These are phyloP conservation scores for Daedaleopsis sinensis DNA, from an alignment of 768 basidiomycete genomes.

Conservation along the genomic window DNA sequence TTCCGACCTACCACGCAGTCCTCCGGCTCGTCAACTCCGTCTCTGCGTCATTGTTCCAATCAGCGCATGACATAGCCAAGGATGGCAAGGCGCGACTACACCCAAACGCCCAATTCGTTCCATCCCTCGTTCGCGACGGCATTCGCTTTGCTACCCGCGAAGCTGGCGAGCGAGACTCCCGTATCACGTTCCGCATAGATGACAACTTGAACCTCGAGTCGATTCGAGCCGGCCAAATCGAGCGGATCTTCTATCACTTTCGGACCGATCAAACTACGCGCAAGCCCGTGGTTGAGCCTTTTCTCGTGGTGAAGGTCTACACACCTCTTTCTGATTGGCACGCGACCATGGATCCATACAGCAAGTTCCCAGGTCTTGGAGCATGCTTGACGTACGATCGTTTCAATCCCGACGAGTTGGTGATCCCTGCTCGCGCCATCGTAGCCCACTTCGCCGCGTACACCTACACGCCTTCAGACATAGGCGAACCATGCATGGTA, in stretches of 20 bases:
- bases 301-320: not conserved
- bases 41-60: too few species aligned
- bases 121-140: not conserved
- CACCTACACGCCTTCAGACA: conserved; percentile 1
- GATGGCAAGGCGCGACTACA: too few species aligned
- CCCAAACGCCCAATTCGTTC: too few species aligned
- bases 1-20: not conserved
- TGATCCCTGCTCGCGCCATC: not conserved
- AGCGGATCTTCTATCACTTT: not conserved
- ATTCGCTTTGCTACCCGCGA: not conserved
- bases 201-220: not conserved
- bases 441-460: conserved; percentile 9
- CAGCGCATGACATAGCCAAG: too few species aligned
- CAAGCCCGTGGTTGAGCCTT: not conserved
- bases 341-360: not conserved
- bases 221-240: not conserved
- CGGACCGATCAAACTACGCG: not conserved
- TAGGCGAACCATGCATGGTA: conserved; percentile 1
- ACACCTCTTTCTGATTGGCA: not conserved
- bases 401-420: not conserved
- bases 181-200: not conserved
- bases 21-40: not conserved
- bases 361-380: not conserved
- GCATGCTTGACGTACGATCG: not conserved
- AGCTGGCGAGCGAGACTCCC: not conserved